A percentile compares a stretch with the other conserved stretches of the same genome.
phyloP scores from a whole-genome alignment of 176 grass and related monocot species.

The Chloris gayana region DNA sequence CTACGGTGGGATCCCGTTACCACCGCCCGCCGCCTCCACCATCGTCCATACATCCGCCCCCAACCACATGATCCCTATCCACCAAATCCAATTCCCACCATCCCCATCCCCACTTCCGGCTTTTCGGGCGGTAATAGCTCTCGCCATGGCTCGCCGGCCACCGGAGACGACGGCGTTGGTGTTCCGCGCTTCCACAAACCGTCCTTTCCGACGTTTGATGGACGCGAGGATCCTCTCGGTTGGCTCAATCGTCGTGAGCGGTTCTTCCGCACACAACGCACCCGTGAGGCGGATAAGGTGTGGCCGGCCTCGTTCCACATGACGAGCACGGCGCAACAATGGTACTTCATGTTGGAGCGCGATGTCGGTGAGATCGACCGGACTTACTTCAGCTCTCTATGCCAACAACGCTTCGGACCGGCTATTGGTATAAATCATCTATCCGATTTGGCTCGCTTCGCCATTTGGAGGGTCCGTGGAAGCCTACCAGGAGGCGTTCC shows the following conservation, averaged over 20 bases:
- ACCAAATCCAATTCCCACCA: too few species aligned
- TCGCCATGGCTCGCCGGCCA: too few species aligned
- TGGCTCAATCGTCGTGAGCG: not conserved
- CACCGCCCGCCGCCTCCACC: too few species aligned
- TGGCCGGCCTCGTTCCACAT: not conserved
- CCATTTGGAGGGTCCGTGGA: not conserved
- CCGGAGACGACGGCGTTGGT: too few species aligned
- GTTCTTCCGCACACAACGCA: not conserved
- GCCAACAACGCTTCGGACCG: not conserved
- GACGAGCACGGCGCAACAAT: not conserved
- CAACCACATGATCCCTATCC: too few species aligned
- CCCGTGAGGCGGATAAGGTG: not conserved
- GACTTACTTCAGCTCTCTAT: rapidly evolving
- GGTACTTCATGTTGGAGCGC: not conserved
- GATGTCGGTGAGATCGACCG: not conserved
- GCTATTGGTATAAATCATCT: not conserved
- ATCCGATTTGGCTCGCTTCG: not conserved
- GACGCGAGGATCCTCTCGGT: not conserved
- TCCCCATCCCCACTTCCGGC: too few species aligned
- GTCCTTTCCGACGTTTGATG: not conserved
- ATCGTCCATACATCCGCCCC: too few species aligned
- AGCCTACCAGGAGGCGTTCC: not conserved
- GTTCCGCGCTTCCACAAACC: too few species aligned
- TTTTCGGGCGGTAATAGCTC: too few species aligned
- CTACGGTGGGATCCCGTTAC: too few species aligned